Evolutionary conservation across 805 yeast species (phyloP).

Genomic region (Candida boidinii): DNA sequence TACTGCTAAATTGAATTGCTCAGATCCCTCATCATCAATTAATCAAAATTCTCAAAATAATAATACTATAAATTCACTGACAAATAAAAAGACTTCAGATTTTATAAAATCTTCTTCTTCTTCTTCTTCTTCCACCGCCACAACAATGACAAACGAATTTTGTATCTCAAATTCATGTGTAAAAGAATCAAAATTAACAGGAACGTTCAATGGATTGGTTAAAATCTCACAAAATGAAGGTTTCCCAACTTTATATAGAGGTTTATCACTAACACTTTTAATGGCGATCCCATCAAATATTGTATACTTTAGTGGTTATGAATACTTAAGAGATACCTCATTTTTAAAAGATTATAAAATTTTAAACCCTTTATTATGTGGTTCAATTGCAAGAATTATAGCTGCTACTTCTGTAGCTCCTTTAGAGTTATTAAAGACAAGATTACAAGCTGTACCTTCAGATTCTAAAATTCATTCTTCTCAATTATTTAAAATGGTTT

Average conservation of each 20-base stretch:
- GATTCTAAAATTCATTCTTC: conserved; percentile 21
- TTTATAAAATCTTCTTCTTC: conserved; percentile 1
- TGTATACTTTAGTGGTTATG: conserved; percentile 92
- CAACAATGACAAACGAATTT: conserved; percentile 22
- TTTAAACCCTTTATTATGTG: conserved; percentile 75
- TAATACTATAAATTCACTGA: neutral
- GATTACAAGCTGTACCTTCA: conserved; percentile 82
- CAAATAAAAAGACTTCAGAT: neutral
- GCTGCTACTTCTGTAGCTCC: conserved; percentile 88
- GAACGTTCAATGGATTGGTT: conserved; percentile 68
- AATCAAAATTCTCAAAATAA: too few relatives aligned
- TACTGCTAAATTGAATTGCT: neutral
- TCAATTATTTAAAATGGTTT: conserved; percentile 40
- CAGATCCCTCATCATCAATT: too few relatives aligned
- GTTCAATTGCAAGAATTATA: conserved; percentile 70
- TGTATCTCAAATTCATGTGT: conserved; percentile 35
- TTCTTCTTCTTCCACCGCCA: conserved; percentile 4
- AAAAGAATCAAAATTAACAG: conserved; percentile 35
- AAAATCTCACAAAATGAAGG: conserved; percentile 73
- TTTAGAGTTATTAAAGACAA: conserved; percentile 75
- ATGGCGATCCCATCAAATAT: conserved; percentile 94
- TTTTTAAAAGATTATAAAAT: conserved; percentile 33
- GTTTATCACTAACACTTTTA: conserved; percentile 67
- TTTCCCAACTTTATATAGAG: conserved; percentile 73
- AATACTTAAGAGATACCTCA: conserved; percentile 69